Base-by-base conservation (phyloP, 1,139 yeast genomes). In the Taphrina pruni region DNA sequence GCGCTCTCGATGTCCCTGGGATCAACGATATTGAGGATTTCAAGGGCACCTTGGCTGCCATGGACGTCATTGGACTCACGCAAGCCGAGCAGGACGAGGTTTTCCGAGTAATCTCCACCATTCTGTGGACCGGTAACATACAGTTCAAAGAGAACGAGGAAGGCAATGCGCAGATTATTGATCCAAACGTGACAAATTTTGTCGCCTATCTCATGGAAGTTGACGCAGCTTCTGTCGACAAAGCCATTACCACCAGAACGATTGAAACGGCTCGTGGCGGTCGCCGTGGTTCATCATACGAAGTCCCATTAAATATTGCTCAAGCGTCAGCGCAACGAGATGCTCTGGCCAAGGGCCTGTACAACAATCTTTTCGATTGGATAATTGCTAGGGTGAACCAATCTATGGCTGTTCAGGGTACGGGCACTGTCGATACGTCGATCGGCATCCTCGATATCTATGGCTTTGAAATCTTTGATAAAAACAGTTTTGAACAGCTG, bases 381-480 rank as follows among this genome's bases (percentile, higher is more conserved):
- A 92, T 95, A 75, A 98, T 95, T n/a, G 91, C 84, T 70, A 86
- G 99, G 77, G 97, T 95, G 61, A 95, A 95, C 78, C 79, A 82
- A 65, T 90, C 97, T 0, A 81, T 88, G 73, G 80, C 81, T 21
- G 83, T 83, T 66, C 90, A 89, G 78, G 72, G 66, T 14, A 43
- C 58, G n/a, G 62, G 62, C 14, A 39, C 64, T 4, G 60, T 61
- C 38, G 65, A 56, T 20, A 60, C 65, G n/a, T 85, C 94, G 12
- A 88, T 95, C 76, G 99, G 99, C 73, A 95, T 95, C 76, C 84
- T 95, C 76, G 99, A 95, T 85, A 95, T 95, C 74, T 95, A 95
- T 77, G 99, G 99, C 8, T 95, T 95, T 81, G 99, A 95, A 79
- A 94, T 95, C 77, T 95, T 95, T 77, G 98, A 94, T 70, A 94